Percentiles rank a stretch among this genome's conserved stretches.
These are phyloP conservation scores for Abelmoschus esculentus DNA, from an alignment of 345 rosid species.

Conservation along the genomic window DNA sequence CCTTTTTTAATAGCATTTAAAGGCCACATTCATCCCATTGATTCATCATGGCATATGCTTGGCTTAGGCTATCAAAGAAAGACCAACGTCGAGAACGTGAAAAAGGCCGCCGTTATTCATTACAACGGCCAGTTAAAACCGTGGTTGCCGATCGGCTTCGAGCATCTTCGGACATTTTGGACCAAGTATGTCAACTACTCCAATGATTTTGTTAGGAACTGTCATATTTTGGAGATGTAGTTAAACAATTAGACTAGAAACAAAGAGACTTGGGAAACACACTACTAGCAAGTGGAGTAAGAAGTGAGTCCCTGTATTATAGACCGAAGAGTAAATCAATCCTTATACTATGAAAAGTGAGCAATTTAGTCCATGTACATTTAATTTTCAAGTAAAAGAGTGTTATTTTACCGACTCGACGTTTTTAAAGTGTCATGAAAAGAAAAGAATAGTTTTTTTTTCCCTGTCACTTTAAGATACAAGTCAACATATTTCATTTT, in stretches of 20 bases:
- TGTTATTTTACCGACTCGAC: too few species aligned
- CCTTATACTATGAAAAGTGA: background rate
- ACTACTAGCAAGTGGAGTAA: constrained; percentile 12
- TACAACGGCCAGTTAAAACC: constrained; percentile 97
- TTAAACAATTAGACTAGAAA: constrained; percentile 21
- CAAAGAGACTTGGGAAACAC: constrained; percentile 21
- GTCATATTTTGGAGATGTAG: constrained; percentile 83
- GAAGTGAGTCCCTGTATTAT: too few species aligned
- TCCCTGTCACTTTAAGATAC: too few species aligned
- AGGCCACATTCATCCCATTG: constrained; percentile 71
- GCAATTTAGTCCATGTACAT: background rate
- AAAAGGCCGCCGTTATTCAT: constrained; percentile 81
- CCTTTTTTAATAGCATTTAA: constrained; percentile 94
- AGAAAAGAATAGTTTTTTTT: too few species aligned
- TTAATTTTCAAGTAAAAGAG: too few species aligned
- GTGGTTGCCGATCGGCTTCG: constrained; percentile 86
- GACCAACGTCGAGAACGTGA: constrained; percentile 51
- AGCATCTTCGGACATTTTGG: constrained; percentile 96
- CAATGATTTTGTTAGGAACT: constrained; percentile 77
- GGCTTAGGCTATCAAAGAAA: constrained; percentile 89
- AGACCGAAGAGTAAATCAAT: background rate
- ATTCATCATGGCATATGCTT: constrained; percentile 90
- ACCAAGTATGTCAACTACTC: constrained; percentile 78
- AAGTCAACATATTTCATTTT: too few species aligned
- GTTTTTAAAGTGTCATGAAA: too few species aligned